Evolutionary conservation across 2,329 filamentous ascomycete species (phyloP).

Genomic region (Scortechinia acanthostroma): DNA sequence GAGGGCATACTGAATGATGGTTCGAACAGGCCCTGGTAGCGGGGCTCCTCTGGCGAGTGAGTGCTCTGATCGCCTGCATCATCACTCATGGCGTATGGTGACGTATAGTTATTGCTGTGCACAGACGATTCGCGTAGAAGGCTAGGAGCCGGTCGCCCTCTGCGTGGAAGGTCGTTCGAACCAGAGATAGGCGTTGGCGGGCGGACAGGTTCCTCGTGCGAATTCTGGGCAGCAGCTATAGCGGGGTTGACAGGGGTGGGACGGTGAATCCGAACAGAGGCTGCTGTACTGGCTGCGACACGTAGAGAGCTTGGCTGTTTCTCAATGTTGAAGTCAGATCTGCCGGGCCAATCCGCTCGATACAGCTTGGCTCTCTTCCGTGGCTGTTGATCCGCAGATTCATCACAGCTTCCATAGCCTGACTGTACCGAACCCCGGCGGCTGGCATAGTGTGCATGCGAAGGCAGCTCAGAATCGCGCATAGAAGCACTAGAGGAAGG

Average conservation of each 20-base stretch:
- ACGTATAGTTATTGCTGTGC: neutral
- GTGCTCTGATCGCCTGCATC: neutral
- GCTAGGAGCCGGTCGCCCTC: constrained; percentile 11
- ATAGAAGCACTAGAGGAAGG: constrained; percentile 29
- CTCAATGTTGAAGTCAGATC: constrained; percentile 35
- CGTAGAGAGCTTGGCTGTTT: constrained; percentile 48
- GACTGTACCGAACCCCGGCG: constrained; percentile 11
- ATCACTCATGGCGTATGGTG: neutral
- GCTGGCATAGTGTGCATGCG: neutral
- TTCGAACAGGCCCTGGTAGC: neutral
- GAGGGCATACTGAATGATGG: constrained; percentile 1
- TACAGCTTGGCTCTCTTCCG: constrained; percentile 54
- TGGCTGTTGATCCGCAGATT: constrained; percentile 37
- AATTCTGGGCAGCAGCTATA: constrained; percentile 12
- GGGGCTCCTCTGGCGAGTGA: neutral
- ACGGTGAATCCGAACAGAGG: constrained; percentile 55
- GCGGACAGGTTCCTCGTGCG: constrained; percentile 30
- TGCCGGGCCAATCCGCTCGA: constrained; percentile 46
- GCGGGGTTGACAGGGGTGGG: constrained; percentile 37
- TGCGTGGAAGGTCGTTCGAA: constrained; percentile 15
- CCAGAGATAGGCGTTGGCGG: constrained; percentile 33
- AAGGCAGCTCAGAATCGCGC: constrained; percentile 7
- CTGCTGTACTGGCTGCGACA: constrained; percentile 56
- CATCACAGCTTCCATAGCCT: constrained; percentile 35
- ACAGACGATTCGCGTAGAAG: neutral